Base-by-base conservation (phyloP, 2,329 filamentous ascomycete genomes). In the Aspergillus ruber region DNA sequence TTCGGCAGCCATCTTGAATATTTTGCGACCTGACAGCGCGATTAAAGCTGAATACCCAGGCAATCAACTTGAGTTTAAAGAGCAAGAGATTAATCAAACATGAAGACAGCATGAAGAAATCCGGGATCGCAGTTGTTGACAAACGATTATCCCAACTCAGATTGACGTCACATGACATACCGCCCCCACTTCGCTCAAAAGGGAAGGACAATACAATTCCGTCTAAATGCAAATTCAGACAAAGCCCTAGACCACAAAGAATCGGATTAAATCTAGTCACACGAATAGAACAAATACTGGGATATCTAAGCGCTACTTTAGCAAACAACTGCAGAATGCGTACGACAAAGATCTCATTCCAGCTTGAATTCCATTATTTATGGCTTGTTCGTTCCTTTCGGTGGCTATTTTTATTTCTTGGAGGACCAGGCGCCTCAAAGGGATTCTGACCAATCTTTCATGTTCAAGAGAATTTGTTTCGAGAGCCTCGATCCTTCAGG, bases 1-100 rank as follows among this genome's bases (percentile, higher is more conserved):
- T 60, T 71, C 68, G 33, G 61, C 54, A 23, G 59, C 59, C 68
- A 70, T 70, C 32, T 44, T 49, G 50, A 39, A 32, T 9, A 18
- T 33, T 39, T 33, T 17, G 7, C 9, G 9, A 12, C 25, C 36
- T 25, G 39, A 6, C 10, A 36, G 29, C 32, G 25, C 23, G 18
- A 29, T 43, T n/a, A 5, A 21, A 29, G 10, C 25, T 27, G 25
- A 27, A 29, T 29, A 12, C 12, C 10, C 10, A 29, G 25, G 25
- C 10, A 10, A 29, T 29, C 12, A 12, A 12, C 4, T 29, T 12
- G 4, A 29, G 7, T 29, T 12, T 15, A 6, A 15, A 15, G 35
- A 18, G 27, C 21, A 23, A 32, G 20, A 32, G 44, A 20, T 13
- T 29, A 12, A 29, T 12, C 25, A 12, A 12, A 10, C 25, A 29